Conservation (phyloP, 345 rosid genomes). For the Noccaea bulbosa region DNA sequence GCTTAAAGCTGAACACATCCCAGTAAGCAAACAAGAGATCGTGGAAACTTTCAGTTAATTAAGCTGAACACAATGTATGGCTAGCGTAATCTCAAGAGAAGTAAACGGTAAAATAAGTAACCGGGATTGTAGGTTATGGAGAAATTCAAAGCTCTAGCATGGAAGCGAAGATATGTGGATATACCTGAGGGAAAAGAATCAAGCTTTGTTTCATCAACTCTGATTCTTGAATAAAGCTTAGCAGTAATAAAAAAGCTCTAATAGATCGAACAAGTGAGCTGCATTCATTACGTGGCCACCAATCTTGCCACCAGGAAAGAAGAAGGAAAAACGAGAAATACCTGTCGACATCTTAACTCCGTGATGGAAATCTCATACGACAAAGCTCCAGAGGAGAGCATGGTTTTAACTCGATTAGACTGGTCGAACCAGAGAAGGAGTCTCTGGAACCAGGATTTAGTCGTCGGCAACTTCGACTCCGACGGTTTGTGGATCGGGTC, state of each 20-base stretch:
- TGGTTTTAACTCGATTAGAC: no score
- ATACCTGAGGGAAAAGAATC: conserved; percentile 21
- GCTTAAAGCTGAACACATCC: conserved; percentile 42
- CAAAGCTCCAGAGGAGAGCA: no score
- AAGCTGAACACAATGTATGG: neutral
- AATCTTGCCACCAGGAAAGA: neutral
- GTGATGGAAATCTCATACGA: neutral
- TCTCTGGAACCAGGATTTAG: no score
- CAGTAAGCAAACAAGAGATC: conserved; percentile 14
- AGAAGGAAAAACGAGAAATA: neutral
- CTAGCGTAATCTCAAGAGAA: neutral
- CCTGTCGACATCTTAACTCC: conserved; percentile 32
- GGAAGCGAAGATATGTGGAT: conserved; percentile 22
- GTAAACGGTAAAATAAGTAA: no score
- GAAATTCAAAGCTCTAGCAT: conserved; percentile 20
- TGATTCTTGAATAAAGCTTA: neutral
- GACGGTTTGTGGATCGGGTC: no score
- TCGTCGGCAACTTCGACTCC: no score
- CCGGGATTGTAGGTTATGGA: conserved; percentile 13
- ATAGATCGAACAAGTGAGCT: conserved; percentile 40
- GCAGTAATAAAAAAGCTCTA: conserved; percentile 10
- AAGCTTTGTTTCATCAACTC: conserved; percentile 13
- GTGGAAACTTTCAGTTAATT: conserved; percentile 19
- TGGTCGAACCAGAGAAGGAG: no score
- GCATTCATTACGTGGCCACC: neutral